These are phyloP conservation scores for Canariomyces notabilis DNA, from an alignment of 2,329 filamentous ascomycete genomes.

Conservation along the genomic window DNA sequence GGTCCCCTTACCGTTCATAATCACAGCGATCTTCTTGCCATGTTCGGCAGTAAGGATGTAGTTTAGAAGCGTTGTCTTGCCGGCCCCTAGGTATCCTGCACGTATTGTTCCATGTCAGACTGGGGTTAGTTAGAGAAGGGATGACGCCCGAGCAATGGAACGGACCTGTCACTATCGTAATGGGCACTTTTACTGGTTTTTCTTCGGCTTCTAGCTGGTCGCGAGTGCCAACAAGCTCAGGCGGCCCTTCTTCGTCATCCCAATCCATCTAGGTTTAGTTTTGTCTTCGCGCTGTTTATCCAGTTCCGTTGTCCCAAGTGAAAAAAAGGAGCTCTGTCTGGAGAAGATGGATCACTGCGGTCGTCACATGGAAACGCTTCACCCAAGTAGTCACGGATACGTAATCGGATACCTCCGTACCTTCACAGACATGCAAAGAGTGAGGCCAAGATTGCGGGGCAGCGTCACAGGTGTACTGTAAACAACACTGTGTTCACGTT, in stretches of 20 bases:
- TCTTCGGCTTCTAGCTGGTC: slow-evolving; percentile 41
- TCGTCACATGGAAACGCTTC: too few relatives aligned
- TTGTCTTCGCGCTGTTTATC: too few relatives aligned
- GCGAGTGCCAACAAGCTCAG: slow-evolving; percentile 54
- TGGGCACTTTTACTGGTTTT: slow-evolving; percentile 64
- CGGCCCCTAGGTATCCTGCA: slow-evolving; percentile 84
- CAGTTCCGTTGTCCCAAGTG: too few relatives aligned
- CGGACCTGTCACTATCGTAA: slow-evolving; percentile 78
- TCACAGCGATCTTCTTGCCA: slow-evolving; percentile 96
- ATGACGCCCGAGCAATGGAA: slow-evolving; percentile 41
- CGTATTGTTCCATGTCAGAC: slow-evolving; percentile 4
- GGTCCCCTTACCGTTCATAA: slow-evolving; percentile 68
- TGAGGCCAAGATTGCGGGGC: neutral
- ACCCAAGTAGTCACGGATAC: too few relatives aligned
- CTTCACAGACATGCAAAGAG: neutral
- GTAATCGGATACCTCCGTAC: too few relatives aligned
- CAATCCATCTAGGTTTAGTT: slow-evolving; percentile 51
- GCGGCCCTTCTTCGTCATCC: slow-evolving; percentile 59
- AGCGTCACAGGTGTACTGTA: neutral
- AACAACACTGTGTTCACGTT: too few relatives aligned
- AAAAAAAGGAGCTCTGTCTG: neutral
- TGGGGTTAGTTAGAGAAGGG: slow-evolving; percentile 2
- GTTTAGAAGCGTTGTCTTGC: slow-evolving; percentile 92
- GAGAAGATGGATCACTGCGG: too few relatives aligned
- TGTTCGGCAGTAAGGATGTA: slow-evolving; percentile 93